Evolutionary conservation across 345 rosid genomes (phyloP).

Genomic region (Triadica sebifera): DNA sequence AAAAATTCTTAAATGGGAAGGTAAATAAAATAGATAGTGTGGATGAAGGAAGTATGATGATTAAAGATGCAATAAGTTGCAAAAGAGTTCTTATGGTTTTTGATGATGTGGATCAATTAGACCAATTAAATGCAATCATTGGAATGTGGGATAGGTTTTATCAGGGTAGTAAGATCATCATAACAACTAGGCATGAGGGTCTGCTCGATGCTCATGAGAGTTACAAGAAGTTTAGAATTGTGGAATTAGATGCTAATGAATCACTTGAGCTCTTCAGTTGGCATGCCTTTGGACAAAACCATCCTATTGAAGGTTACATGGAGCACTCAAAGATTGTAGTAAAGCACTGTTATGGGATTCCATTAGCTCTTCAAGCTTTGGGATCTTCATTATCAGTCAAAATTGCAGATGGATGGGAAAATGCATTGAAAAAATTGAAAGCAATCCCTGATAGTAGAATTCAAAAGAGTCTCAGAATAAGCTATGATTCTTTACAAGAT

Average conservation of each 20-base stretch:
- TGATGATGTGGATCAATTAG: constrained; percentile 13
- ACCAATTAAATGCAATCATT: background rate
- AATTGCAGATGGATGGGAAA: constrained; percentile 20
- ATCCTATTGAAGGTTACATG: constrained; percentile 10
- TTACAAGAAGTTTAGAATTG: constrained; percentile 4
- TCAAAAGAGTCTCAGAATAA: constrained; percentile 11
- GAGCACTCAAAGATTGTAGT: constrained; percentile 2
- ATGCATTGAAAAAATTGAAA: constrained; percentile 16
- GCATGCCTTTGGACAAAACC: constrained; percentile 19
- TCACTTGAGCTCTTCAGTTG: constrained; percentile 23
- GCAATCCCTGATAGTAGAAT: constrained; percentile 10
- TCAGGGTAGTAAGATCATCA: constrained; percentile 13
- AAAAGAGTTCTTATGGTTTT: constrained; percentile 15
- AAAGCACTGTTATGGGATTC: constrained; percentile 9
- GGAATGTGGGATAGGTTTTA: constrained; percentile 3
- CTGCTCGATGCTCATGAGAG: background rate
- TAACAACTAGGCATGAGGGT: constrained; percentile 8
- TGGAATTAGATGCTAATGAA: constrained; percentile 10
- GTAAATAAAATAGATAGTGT: background rate
- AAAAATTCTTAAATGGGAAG: constrained; percentile 8
- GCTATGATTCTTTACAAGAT: constrained; percentile 16
- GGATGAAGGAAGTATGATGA: constrained; percentile 19
- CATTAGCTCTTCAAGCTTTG: constrained; percentile 17
- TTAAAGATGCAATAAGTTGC: constrained; percentile 13
- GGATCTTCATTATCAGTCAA: constrained; percentile 10